Evolutionary conservation across 768 basidiomycete species (phyloP).

Genomic region (Suillus subaureus): DNA sequence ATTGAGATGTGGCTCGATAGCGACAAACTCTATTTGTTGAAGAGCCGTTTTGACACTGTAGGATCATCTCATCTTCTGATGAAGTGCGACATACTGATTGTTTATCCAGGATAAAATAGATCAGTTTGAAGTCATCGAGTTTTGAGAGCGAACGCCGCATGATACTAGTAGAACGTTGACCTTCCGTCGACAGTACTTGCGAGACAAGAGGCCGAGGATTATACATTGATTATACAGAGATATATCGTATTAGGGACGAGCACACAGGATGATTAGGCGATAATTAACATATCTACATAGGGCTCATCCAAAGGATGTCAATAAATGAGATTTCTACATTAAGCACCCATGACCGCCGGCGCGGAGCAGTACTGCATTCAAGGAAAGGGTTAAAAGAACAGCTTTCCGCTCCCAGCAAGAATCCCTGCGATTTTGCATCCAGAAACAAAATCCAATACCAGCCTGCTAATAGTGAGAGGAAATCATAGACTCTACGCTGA

Average conservation of each 20-base stretch:
- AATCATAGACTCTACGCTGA: neutral
- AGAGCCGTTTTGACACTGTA: neutral
- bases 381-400: neutral
- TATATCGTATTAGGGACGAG: no score
- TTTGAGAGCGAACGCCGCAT: neutral
- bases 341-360: neutral
- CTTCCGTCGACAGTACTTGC: neutral
- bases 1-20: neutral
- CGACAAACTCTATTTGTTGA: neutral
- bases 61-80: neutral
- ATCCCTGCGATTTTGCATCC: neutral
- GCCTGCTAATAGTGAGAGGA: neutral
- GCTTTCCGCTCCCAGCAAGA: neutral
- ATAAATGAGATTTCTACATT: constrained; percentile 6
- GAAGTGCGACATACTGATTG: neutral
- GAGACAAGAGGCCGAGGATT: no score
- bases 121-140: neutral
- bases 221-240: no score
- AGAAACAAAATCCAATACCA: neutral
- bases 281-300: neutral
- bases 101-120: neutral
- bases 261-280: no score
- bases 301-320: no score
- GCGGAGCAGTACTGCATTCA: neutral
- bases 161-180: neutral